These are phyloP conservation scores for Datisca glomerata DNA, from an alignment of 306 rosid species.

Conservation along the genomic window DNA sequence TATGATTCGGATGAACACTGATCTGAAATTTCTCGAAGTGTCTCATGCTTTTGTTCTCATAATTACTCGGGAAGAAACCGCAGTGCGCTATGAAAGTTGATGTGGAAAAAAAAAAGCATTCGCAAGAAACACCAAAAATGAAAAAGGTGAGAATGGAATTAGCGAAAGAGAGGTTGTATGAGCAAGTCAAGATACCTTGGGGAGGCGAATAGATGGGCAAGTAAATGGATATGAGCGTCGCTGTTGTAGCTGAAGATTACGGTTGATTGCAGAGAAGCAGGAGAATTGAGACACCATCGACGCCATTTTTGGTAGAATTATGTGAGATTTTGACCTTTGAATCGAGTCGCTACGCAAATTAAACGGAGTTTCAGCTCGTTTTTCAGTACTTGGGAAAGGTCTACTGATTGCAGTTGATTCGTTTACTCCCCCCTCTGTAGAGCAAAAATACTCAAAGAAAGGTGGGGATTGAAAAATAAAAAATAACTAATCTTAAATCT, in stretches of 20 bases:
- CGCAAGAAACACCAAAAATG: not conserved
- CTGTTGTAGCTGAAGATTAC: constrained; percentile 20
- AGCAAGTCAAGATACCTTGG: constrained; percentile 24
- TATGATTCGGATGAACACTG: no score
- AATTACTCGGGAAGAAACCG: not conserved
- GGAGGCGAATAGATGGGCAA: constrained; percentile 23
- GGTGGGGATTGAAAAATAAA: no score
- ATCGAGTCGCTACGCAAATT: no score
- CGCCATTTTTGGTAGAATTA: no score
- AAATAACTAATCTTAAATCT: no score
- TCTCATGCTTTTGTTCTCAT: not conserved
- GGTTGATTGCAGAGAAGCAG: constrained; percentile 41
- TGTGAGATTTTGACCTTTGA: no score
- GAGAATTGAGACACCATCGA: constrained; percentile 38
- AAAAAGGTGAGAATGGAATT: not conserved
- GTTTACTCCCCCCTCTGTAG: no score
- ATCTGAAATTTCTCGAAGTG: no score
- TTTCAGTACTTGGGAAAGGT: no score
- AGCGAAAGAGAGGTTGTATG: not conserved
- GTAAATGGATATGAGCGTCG: constrained; percentile 12
- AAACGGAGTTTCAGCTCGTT: no score
- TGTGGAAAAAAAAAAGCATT: not conserved
- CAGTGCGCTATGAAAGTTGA: not conserved
- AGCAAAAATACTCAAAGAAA: no score
- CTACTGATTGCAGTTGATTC: no score